A percentile compares a stretch with the other conserved stretches of the same genome.
These are phyloP conservation scores for Fremontodendron californicum DNA, from an alignment of 345 rosid species.

Conservation along the genomic window DNA sequence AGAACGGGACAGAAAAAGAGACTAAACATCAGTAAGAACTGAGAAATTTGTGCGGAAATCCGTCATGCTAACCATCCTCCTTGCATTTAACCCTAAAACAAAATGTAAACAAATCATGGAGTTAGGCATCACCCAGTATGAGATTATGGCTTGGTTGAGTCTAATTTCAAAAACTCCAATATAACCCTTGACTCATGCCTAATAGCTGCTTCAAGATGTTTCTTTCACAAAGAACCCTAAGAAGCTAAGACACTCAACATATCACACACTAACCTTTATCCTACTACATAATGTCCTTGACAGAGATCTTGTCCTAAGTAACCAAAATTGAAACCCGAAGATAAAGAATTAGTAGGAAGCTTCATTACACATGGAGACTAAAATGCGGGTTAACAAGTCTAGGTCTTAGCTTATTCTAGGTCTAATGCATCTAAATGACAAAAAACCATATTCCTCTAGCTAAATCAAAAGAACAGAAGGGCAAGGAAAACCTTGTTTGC, in stretches of 20 bases:
- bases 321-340: neutral
- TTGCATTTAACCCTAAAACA: neutral
- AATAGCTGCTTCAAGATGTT: neutral
- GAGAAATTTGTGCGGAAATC: neutral
- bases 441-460: neutral
- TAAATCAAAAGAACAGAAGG: neutral
- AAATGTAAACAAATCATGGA: neutral
- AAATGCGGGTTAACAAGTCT: neutral
- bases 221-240: neutral
- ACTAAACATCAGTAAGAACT: neutral
- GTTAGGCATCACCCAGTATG: neutral
- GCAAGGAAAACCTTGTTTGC: neutral
- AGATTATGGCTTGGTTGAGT: neutral
- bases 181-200: neutral
- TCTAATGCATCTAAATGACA: neutral
- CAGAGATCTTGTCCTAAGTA: neutral
- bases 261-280: neutral
- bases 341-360: neutral
- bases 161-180: neutral
- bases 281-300: neutral
- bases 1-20: neutral
- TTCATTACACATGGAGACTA: neutral
- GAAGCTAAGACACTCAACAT: neutral
- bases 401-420: neutral
- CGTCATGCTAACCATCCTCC: neutral